phyloP scores from a whole-genome alignment of 2,329 filamentous ascomycete species.

The Bipolaris oryzae region DNA sequence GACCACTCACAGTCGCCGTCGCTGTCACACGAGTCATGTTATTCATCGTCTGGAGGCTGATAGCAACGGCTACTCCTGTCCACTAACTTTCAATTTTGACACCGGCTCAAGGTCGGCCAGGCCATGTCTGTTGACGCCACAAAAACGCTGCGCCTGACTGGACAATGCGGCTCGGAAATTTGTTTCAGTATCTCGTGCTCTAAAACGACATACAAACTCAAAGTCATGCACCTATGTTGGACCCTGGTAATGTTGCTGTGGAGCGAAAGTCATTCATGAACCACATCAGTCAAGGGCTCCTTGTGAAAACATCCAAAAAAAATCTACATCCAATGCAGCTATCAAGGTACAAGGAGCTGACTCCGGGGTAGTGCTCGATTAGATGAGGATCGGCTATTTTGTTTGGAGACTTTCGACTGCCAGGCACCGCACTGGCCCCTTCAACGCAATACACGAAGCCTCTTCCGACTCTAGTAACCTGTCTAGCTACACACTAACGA shows the following conservation, averaged over 20 bases:
- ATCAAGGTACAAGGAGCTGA: neutral
- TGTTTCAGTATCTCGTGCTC: neutral
- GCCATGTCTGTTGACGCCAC: neutral
- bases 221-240: neutral
- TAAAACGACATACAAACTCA: neutral
- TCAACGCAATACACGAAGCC: slow-evolving; percentile 2
- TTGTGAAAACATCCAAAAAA: slow-evolving; percentile 3
- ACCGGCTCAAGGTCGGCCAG: slow-evolving; percentile 12
- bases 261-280: slow-evolving; percentile 2
- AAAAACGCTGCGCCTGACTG: neutral
- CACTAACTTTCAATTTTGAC: neutral
- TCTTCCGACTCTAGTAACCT: slow-evolving; percentile 3
- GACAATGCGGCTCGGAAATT: neutral
- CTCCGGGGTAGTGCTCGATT: slow-evolving; percentile 9
- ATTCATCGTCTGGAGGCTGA: neutral
- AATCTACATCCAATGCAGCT: neutral
- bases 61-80: slow-evolving; percentile 2
- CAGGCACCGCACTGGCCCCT: slow-evolving; percentile 8
- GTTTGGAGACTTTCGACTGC: neutral
- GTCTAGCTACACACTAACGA: slow-evolving; percentile 2
- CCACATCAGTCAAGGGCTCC: slow-evolving; percentile 1
- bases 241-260: neutral
- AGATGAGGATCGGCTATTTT: slow-evolving; percentile 6
- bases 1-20: slow-evolving; percentile 5
- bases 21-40: slow-evolving; percentile 5